Percentiles rank a stretch among this genome's conserved stretches.
Conservation (phyloP, 306 rosid genomes). For the Lathyrus oleraceus region DNA sequence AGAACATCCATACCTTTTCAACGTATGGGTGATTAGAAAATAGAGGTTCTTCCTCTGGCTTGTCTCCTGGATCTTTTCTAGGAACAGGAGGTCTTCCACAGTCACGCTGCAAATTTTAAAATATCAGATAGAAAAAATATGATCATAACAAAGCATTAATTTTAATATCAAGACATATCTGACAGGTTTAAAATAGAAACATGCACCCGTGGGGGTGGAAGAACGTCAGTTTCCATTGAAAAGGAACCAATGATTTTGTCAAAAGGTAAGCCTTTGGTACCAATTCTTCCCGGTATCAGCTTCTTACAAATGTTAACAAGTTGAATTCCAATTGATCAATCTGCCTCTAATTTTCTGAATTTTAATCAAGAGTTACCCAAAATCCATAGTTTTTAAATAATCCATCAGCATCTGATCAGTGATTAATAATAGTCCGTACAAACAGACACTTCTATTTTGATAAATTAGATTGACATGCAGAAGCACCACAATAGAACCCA, state of each 20-base stretch:
- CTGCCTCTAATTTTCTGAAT: conserved; percentile 3
- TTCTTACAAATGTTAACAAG: conserved; percentile 1
- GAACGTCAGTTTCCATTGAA: background rate
- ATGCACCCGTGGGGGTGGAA: background rate
- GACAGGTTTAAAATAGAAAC: conserved; percentile 16
- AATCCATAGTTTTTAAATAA: conserved; percentile 20
- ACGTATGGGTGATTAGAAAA: conserved; percentile 93
- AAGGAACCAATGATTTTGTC: conserved; percentile 14
- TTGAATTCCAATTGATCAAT: conserved; percentile 17
- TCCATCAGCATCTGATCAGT: conserved; percentile 16
- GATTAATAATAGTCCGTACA: conserved; percentile 1
- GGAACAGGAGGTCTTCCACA: conserved; percentile 92
- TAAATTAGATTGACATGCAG: background rate
- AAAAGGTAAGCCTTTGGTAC: conserved; percentile 4
- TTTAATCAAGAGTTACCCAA: background rate
- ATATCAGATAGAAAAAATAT: conserved; percentile 26
- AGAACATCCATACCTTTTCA: conserved; percentile 59
- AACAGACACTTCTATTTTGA: conserved; percentile 2
- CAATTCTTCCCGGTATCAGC: conserved; percentile 24
- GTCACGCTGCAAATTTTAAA: conserved; percentile 66
- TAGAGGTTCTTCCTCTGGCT: conserved; percentile 80
- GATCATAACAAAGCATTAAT: conserved; percentile 5
- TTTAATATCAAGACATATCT: conserved; percentile 24
- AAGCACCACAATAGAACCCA: background rate
- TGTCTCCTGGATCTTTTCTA: conserved; percentile 81